Percentiles rank a stretch among this genome's conserved stretches.
Evolutionary conservation across 805 yeast genomes (phyloP).

Genomic region (Naumovozyma baii): DNA sequence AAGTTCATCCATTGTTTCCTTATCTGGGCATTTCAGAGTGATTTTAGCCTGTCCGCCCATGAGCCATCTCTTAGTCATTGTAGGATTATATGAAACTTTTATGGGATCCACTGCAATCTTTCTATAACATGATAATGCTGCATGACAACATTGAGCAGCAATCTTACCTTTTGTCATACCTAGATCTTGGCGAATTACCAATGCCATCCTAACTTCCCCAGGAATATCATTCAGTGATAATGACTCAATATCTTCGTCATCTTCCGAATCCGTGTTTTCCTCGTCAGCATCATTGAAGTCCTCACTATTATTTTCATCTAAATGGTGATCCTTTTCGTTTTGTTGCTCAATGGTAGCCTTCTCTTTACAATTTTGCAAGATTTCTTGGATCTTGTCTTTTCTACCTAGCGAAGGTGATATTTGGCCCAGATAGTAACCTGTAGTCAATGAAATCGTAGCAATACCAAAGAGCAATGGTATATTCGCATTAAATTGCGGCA

Average conservation of each 20-base stretch:
- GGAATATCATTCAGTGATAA: conserved; percentile 52
- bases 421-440: conserved; percentile 25
- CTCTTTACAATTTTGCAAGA: conserved; percentile 10
- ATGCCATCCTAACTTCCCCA: conserved; percentile 79
- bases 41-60: conserved; percentile 87
- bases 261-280: conserved; percentile 41
- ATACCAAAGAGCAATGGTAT: conserved; percentile 16
- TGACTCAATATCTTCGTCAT: conserved; percentile 51
- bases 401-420: conserved; percentile 9
- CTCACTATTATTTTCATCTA: conserved; percentile 10
- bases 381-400: conserved; percentile 11
- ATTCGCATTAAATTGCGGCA: conserved; percentile 10
- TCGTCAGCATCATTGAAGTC: conserved; percentile 17
- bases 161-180: conserved; percentile 91
- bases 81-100: conserved; percentile 45
- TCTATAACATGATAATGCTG: conserved; percentile 85
- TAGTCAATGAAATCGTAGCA: conserved; percentile 24
- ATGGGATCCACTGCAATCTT: conserved; percentile 45
- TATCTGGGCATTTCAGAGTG: conserved; percentile 61
- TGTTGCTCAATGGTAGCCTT: conserved; percentile 8
- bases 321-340: conserved; percentile 9
- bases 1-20: conserved; percentile 62
- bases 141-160: conserved; percentile 97
- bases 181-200: conserved; percentile 79
- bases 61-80: conserved; percentile 66